Percentiles rank a stretch among this genome's conserved stretches.
These are phyloP conservation scores for Macrocybe gigantea DNA, from an alignment of 768 basidiomycete species.

Conservation along the genomic window DNA sequence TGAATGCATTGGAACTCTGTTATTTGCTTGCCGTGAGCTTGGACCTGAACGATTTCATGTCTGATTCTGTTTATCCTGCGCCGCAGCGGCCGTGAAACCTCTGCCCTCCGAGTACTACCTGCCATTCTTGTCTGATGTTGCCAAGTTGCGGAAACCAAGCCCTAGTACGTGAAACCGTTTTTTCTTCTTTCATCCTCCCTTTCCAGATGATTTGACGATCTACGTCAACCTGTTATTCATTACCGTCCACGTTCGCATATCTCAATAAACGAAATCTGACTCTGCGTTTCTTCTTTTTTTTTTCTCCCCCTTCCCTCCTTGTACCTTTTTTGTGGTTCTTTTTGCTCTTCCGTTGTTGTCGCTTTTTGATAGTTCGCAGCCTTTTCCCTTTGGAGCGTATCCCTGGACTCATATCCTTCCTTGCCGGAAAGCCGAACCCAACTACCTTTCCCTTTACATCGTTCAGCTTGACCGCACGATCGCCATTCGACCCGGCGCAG, in stretches of 20 bases:
- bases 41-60: too few species aligned
- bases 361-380: conserved; percentile 41
- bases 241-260: too few species aligned
- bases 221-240: too few species aligned
- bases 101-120: conserved; percentile 53
- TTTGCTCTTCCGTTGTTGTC: too few species aligned
- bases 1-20: too few species aligned
- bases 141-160: conserved; percentile 58
- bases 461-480: conserved; percentile 58
- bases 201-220: not conserved
- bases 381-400: conserved; percentile 75
- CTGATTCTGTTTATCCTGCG: not conserved
- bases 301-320: not conserved
- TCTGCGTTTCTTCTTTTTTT: conserved; percentile 1
- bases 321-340: too few species aligned
- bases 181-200: not conserved
- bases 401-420: conserved; percentile 74
- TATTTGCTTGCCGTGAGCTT: too few species aligned
- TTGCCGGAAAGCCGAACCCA: conserved; percentile 90
- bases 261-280: not conserved
- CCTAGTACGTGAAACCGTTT: conserved; percentile 40
- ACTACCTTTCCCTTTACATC: conserved; percentile 89
- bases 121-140: conserved; percentile 53
- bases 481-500: conserved; percentile 36
- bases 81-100: conserved; percentile 14